Evolutionary conservation across 75 land plant genomes (phyloP).

Genomic region (Sequoia sempervirens): DNA sequence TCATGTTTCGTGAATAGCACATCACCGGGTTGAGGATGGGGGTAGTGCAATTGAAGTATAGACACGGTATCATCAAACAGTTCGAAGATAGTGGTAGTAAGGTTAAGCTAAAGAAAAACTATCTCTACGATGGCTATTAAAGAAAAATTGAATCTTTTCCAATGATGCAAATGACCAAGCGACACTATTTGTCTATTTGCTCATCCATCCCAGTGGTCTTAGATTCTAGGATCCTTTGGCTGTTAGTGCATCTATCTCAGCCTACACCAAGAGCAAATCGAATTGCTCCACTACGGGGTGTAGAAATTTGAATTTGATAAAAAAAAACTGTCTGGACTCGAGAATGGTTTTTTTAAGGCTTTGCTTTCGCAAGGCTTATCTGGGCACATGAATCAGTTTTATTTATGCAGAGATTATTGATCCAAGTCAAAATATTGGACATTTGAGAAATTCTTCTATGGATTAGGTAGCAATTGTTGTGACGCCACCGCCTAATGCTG

Average conservation of each 20-base stretch:
- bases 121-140: too few relatives aligned
- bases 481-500: background rate
- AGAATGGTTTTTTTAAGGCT: background rate
- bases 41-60: background rate
- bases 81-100: background rate
- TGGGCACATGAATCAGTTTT: background rate
- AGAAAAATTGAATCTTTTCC: too few relatives aligned
- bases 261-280: background rate
- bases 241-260: background rate
- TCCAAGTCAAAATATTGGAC: background rate
- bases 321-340: background rate
- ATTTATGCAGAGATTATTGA: background rate
- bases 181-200: background rate
- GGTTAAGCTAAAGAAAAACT: background rate
- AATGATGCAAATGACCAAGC: background rate
- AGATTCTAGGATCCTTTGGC: background rate
- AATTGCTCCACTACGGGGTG: background rate
- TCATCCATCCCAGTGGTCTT: background rate
- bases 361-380: background rate
- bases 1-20: background rate
- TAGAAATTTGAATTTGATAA: background rate
- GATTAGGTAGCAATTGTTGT: background rate
- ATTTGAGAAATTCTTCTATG: background rate
- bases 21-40: background rate
- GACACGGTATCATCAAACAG: background rate